Percentiles rank a stretch among this genome's conserved stretches.
Conservation (phyloP, 78 protist genomes). For the Isochrysis galbana region DNA sequence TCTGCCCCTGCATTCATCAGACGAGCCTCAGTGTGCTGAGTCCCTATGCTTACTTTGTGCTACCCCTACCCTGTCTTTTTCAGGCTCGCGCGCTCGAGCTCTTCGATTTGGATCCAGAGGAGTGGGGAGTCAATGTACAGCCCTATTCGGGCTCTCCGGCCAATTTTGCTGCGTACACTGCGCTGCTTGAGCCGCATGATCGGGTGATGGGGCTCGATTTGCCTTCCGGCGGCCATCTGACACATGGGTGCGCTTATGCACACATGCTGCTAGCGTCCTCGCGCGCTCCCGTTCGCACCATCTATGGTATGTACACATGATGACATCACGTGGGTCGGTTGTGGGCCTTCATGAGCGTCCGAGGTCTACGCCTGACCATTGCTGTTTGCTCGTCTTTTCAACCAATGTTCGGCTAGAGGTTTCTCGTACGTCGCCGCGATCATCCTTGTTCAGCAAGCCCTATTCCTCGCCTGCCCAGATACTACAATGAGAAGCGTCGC, state of each 20-base stretch:
- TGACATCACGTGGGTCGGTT: background rate
- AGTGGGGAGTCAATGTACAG: conserved; percentile 94
- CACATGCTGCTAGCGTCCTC: no score
- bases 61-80: no score
- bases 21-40: no score
- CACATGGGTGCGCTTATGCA: no score
- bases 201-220: conserved; percentile 91
- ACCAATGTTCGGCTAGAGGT: no score
- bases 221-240: conserved; percentile 78
- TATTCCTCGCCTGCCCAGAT: no score
- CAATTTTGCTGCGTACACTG: conserved; percentile 79
- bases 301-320: background rate
- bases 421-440: no score
- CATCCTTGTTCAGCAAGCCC: no score
- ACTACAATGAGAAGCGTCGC: conserved; percentile 45
- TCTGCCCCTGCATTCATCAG: no score
- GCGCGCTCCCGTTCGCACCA: background rate
- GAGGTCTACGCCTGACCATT: no score
- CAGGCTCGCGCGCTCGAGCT: conserved; percentile 81
- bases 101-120: conserved; percentile 62
- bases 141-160: conserved; percentile 82
- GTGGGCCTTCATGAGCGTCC: background rate
- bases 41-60: no score
- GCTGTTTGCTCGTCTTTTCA: no score
- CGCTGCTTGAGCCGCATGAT: conserved; percentile 78